Base-by-base conservation (phyloP, 2,329 filamentous ascomycete species). In the Penicillium sp. region DNA sequence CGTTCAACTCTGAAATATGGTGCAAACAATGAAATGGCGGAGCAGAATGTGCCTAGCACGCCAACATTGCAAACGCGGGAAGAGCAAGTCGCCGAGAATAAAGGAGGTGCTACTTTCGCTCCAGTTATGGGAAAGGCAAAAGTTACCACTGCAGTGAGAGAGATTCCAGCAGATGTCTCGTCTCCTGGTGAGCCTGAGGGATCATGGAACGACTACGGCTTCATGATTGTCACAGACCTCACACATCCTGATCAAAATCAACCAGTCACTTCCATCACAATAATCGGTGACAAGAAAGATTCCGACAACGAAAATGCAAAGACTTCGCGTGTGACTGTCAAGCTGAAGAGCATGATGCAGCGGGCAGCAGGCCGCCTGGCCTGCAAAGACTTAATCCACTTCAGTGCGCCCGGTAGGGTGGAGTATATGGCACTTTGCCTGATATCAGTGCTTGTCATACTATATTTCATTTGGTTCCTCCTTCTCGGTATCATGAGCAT, bases 401-500 rank as follows among this genome's bases (percentile, higher is more conserved):
- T 73, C 9, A 65, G 73, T 16, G 65, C 63, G 44, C 63, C 74
- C 4, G 70, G 69, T 11, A 71, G 71, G 4, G 65, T 74, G 13
- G 74, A 76, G 57, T 76, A 75, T 44, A 67, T 63, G 44, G 71
- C 73, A 5, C 57, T 73, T 7, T 64, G 63, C 1, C 59, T 73
- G 14, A 48, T 74, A 28, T 64, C 66, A 0, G 54, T 65, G 6
- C 54, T 73, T 13, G 69, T 73, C 7, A 72, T 76, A 1, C 50
- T 73, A 3, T 81, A 81, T 61, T 77, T 74, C 49, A 33, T 79
- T 8, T 50, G 73, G 1, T 80, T 74, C 61, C 72, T 80, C 50
- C 48, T 78, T 2, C 56, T 80, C 8, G 76, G 76, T 6, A 72
- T 71, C 41, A 46, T 80, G 2, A 76, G 72, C 1, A 61, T 80